These are phyloP conservation scores for Heliocybe sulcata DNA, from an alignment of 1,284 basidiomycete genomes.

Conservation along the genomic window DNA sequence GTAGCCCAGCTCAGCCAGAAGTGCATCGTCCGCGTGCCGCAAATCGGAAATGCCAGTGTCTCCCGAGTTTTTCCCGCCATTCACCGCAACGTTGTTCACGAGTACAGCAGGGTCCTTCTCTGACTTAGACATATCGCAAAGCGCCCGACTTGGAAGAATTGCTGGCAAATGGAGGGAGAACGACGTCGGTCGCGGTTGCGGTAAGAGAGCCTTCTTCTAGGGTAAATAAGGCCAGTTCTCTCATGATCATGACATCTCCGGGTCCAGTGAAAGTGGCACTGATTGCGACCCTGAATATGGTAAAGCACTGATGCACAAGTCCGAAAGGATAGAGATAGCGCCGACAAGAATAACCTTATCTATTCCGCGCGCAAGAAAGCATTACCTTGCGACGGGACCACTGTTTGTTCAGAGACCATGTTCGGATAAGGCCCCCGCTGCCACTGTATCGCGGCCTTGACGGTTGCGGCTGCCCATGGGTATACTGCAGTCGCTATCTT, in stretches of 20 bases:
- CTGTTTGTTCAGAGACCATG: too few relatives aligned
- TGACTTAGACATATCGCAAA: conserved; percentile 10
- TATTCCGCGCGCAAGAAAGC: background rate
- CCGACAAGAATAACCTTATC: background rate
- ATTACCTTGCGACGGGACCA: too few relatives aligned
- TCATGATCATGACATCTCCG: background rate
- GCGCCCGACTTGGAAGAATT: background rate
- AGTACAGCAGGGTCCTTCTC: conserved; percentile 7
- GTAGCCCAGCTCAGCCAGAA: conserved; percentile 65
- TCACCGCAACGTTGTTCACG: conserved; percentile 6
- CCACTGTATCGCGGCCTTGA: too few relatives aligned
- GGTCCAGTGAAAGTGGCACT: background rate
- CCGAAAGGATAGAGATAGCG: background rate
- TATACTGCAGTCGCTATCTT: too few relatives aligned
- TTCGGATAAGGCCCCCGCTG: too few relatives aligned
- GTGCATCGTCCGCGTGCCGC: conserved; percentile 41
- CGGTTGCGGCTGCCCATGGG: too few relatives aligned
- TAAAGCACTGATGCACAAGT: background rate
- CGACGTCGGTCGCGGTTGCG: background rate
- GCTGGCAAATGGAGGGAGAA: background rate
- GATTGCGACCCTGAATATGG: background rate
- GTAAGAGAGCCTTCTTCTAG: background rate
- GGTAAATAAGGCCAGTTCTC: background rate
- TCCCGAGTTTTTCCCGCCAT: conserved; percentile 9
- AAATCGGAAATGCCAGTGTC: conserved; percentile 14